Conservation (phyloP, 139 green algal genomes). For the Chlamydomonas sp. region DNA sequence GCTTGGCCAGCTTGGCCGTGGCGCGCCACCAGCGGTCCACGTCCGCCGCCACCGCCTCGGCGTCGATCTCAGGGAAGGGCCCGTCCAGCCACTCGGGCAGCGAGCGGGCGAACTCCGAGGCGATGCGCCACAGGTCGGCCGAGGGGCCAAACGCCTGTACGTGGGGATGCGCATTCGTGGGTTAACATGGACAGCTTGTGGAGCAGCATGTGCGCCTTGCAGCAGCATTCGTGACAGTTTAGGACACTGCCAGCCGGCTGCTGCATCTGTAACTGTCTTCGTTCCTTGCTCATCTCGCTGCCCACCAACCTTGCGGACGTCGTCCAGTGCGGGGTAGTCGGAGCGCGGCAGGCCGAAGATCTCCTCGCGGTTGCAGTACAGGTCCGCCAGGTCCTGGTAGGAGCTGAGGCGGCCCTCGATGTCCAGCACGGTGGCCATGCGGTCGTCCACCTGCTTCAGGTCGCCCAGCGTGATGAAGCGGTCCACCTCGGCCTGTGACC, state of each 20-base stretch:
- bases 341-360: slow-evolving; percentile 74
- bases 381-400: slow-evolving; percentile 57
- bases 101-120: slow-evolving; percentile 57
- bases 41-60: slow-evolving; percentile 65
- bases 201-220: no score
- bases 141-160: slow-evolving; percentile 65
- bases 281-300: background rate
- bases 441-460: slow-evolving; percentile 74
- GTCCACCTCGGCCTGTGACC: slow-evolving; percentile 62
- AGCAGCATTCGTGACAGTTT: no score
- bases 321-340: slow-evolving; percentile 67
- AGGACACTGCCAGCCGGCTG: no score
- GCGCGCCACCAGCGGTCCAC: slow-evolving; percentile 71
- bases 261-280: background rate
- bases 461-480: slow-evolving; percentile 71
- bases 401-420: slow-evolving; percentile 61
- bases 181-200: no score
- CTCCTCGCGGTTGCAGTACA: slow-evolving; percentile 74
- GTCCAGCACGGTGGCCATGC: slow-evolving; percentile 65
- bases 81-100: slow-evolving; percentile 83
- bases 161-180: background rate
- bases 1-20: slow-evolving; percentile 62
- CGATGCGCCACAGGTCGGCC: slow-evolving; percentile 59
- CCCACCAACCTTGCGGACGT: slow-evolving; percentile 42
- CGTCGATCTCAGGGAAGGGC: slow-evolving; percentile 80